Evolutionary conservation across 108 stramenopile genomes (phyloP).

Genomic region (Nitzschia palea): DNA sequence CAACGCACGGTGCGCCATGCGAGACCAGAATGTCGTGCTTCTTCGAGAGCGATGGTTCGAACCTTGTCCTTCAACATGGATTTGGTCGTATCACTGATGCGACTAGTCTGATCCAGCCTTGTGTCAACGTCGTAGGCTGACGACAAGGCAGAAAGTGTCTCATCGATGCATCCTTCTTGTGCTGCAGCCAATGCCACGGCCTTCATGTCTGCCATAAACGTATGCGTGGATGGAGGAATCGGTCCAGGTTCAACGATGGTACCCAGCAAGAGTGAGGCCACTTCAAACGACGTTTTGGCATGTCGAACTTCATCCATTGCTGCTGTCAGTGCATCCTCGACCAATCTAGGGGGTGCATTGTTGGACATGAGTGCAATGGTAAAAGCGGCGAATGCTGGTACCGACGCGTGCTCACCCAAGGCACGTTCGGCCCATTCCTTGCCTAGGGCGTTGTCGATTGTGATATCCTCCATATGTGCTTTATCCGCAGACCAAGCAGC

Average conservation of each 20-base stretch:
- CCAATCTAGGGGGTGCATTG: slow-evolving; percentile 50
- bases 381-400: slow-evolving; percentile 65
- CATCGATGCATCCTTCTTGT: slow-evolving; percentile 60
- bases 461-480: background rate
- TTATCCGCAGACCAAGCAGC: slow-evolving; percentile 22
- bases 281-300: slow-evolving; percentile 53
- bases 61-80: slow-evolving; percentile 31
- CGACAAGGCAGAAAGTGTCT: slow-evolving; percentile 55
- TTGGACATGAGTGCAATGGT: slow-evolving; percentile 67
- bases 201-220: slow-evolving; percentile 45
- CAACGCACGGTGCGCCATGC: slow-evolving; percentile 62
- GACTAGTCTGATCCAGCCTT: slow-evolving; percentile 8
- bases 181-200: slow-evolving; percentile 53
- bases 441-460: slow-evolving; percentile 26
- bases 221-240: slow-evolving; percentile 40
- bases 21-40: slow-evolving; percentile 51
- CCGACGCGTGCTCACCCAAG: slow-evolving; percentile 64
- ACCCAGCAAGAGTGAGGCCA: slow-evolving; percentile 48
- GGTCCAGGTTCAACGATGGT: slow-evolving; percentile 43
- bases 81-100: slow-evolving; percentile 18
- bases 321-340: slow-evolving; percentile 51
- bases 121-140: slow-evolving; percentile 46
- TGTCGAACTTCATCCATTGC: slow-evolving; percentile 66
- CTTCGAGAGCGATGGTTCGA: slow-evolving; percentile 54
- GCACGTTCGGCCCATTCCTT: slow-evolving; percentile 54